A percentile compares a stretch with the other conserved stretches of the same genome.
Conservation (phyloP, 2,329 filamentous ascomycete genomes). For the Talaromyces islandicus region DNA sequence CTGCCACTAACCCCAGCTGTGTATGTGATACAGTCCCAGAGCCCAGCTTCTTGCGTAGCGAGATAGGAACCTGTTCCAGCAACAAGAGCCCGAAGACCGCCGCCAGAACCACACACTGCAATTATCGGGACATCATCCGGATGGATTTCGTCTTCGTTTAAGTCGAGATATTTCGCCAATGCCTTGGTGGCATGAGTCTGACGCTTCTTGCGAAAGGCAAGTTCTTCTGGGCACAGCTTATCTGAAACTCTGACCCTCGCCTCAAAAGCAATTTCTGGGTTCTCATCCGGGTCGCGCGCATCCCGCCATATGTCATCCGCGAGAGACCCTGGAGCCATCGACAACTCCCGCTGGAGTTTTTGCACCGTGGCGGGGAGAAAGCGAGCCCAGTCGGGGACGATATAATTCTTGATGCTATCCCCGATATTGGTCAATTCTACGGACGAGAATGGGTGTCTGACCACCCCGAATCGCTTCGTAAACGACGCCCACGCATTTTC, state of each 20-base stretch:
- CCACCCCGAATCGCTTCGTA: slow-evolving; percentile 39
- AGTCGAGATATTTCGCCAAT: slow-evolving; percentile 72
- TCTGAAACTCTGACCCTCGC: slow-evolving; percentile 76
- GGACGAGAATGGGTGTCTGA: slow-evolving; percentile 34
- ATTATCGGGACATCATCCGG: slow-evolving; percentile 90
- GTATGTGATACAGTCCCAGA: slow-evolving; percentile 93
- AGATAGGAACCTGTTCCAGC: slow-evolving; percentile 84
- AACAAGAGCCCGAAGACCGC: slow-evolving; percentile 81
- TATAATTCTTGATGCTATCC: slow-evolving; percentile 58
- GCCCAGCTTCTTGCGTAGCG: slow-evolving; percentile 74
- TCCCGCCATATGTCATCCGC: slow-evolving; percentile 92
- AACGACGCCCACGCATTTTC: slow-evolving; percentile 44
- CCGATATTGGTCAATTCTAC: slow-evolving; percentile 41
- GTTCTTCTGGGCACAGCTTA: slow-evolving; percentile 77
- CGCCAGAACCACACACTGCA: slow-evolving; percentile 89
- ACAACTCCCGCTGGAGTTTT: slow-evolving; percentile 83
- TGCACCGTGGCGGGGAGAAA: slow-evolving; percentile 67
- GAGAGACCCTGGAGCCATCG: slow-evolving; percentile 78
- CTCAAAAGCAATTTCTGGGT: slow-evolving; percentile 81
- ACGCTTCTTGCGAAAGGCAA: slow-evolving; percentile 64
- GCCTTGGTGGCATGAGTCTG: slow-evolving; percentile 64
- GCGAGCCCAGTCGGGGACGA: slow-evolving; percentile 79
- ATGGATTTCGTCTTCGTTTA: slow-evolving; percentile 76
- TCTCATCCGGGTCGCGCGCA: slow-evolving; percentile 72
- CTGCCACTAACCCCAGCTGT: slow-evolving; percentile 92